These are phyloP conservation scores for Phytophthora europaea DNA, from an alignment of 352 stramenopile genomes.

Conservation along the genomic window DNA sequence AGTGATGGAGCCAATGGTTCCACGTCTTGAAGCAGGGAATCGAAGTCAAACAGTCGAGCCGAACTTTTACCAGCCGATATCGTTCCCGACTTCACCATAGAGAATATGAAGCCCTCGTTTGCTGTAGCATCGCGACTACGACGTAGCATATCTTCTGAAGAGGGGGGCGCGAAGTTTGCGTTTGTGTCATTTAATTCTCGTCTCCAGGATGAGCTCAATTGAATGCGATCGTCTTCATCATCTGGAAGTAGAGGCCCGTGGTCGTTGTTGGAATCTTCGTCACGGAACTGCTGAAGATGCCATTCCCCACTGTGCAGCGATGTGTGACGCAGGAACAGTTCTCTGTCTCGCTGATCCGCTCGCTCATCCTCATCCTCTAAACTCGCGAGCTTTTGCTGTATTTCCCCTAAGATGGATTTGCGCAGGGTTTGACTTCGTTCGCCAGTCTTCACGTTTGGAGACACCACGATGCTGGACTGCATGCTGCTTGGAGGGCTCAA, in stretches of 20 bases:
- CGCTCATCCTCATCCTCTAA: slow-evolving; percentile 52
- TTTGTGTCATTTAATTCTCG: slow-evolving; percentile 11
- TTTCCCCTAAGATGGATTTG: slow-evolving; percentile 54
- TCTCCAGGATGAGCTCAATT: slow-evolving; percentile 40
- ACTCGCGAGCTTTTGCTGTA: slow-evolving; percentile 57
- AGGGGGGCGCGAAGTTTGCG: background rate
- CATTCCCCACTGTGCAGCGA: slow-evolving; percentile 47
- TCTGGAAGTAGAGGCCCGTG: slow-evolving; percentile 20
- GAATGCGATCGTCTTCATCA: slow-evolving; percentile 16
- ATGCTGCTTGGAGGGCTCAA: slow-evolving; percentile 9
- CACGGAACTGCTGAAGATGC: slow-evolving; percentile 33
- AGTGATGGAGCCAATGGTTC: slow-evolving; percentile 1
- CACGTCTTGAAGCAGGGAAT: slow-evolving; percentile 51
- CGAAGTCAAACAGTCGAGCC: slow-evolving; percentile 62
- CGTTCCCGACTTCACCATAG: background rate
- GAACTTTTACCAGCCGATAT: background rate
- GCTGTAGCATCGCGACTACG: background rate
- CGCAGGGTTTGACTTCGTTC: slow-evolving; percentile 26
- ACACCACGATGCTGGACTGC: slow-evolving; percentile 3
- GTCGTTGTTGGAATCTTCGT: slow-evolving; percentile 16
- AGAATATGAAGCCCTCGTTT: slow-evolving; percentile 42
- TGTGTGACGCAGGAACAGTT: slow-evolving; percentile 55
- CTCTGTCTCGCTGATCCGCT: slow-evolving; percentile 39
- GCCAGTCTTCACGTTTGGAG: background rate
- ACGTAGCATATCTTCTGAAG: background rate